Base-by-base conservation (phyloP, 1,284 basidiomycete genomes). In the Ceratobasidium sp. region DNA sequence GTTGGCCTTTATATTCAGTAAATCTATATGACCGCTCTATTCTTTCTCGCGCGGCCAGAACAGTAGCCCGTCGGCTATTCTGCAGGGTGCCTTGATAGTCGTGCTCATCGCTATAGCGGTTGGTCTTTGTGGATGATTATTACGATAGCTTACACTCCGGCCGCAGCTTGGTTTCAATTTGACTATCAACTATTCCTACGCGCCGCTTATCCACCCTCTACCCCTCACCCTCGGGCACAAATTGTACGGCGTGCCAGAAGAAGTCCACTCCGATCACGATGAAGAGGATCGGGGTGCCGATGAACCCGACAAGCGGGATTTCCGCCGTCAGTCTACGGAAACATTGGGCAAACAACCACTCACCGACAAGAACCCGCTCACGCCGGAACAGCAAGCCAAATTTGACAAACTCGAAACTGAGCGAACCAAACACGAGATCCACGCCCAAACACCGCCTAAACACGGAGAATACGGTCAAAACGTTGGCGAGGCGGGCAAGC, bases 1-100 rank as follows among this genome's bases (percentile, higher is more conserved):
- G 94, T 96, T 19, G 97, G 96, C 3, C 80, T 97, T 81, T 98
- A 98, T 83, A 88, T 98, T 73, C 89, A 93, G 81, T 91, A 94
- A 82, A 82, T 97, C 69, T 96, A 94, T 82, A 86, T 98, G 22
- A 88, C 89, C 40, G 93, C 94, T 1, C 85, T 98, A 79, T 98
- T 98, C 88, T 97, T 98, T 91, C 87, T 98, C 91, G 0, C 86
- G 86, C 65, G 84, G 95, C 79, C 80, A 84, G 19, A 84, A 89
- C 29, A 76, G 83, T 0, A 85, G 90, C 0, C 84, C 90, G 0
- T 88, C 87, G 22, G 89, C 93, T 0, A 78, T 94, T 0, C 87
- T 92, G 0, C 89, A 97, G 83, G 95, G 91, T 25, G 91, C 88
- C 37, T 84, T 98, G 77, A 96, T 95, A 92, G 83, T 98, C 51